Base-by-base conservation (phyloP, 768 basidiomycete species). In the Termitomyces sp. region DNA sequence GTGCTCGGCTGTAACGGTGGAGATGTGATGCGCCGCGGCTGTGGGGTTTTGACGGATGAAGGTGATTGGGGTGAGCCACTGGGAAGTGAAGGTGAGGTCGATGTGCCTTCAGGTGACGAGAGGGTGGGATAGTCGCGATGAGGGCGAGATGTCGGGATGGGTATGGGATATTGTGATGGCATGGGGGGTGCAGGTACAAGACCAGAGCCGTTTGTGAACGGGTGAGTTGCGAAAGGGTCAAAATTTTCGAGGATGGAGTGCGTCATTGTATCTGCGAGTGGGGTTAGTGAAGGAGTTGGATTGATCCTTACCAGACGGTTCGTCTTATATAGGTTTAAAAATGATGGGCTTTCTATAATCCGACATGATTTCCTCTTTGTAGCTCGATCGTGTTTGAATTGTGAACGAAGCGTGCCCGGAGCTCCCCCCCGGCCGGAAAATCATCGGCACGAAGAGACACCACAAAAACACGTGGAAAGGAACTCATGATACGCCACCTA, bases 161-260 rank as follows among this genome's bases (percentile, higher is more conserved):
- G 73, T 42, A 72, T 70, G 16, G 79, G 73, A 66, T 82, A 82
- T 51, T 72, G 67, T 1, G 81, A 81, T 21, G 81, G 80, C 28
- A 66, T 64, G 10, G 79, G 75, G 51, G 80, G 76, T 53, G 67
- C 68, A 17, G 76, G 75, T 9, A 66, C 52, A 45, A 77, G 57
- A 28, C 75, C 76, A 43, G 70, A 75, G 57, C 63, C 70, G 54
- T 77, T 77, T 35, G 81, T 84, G 74, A 85, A 86, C 10, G 82
- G 81, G 66, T 85, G 81, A 19, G 73, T 75, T 21, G 78, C 79
- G 63, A 80, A 79, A 40, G 83, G 83, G 71, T 85, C 73, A 63
- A 85, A 85, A 23, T 79, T 78, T 21, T 72, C 68, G 62, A 74
- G 72, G 10, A 72, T 57, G 48, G 72, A 71, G 37, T 64, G 68